Percentiles rank a stretch among this genome's conserved stretches.
Evolutionary conservation across 495 filamentous ascomycete species (phyloP).

Genomic region (Neurospora sublineolata): DNA sequence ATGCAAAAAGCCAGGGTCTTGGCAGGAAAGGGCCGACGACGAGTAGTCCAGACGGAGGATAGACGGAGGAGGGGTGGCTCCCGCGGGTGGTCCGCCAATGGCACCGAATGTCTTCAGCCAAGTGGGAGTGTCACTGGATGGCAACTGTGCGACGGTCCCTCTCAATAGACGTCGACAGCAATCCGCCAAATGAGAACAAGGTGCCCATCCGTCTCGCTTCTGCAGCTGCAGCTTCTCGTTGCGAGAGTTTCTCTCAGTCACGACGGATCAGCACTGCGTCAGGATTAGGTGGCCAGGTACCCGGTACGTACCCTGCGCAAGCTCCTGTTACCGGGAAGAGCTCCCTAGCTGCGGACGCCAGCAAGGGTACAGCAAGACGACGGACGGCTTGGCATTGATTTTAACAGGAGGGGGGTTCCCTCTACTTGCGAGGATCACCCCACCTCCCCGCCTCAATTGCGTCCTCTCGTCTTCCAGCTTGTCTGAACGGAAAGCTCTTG

Average conservation of each 20-base stretch:
- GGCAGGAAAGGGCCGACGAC: background rate
- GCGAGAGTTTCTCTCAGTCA: background rate
- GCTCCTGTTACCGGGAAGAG: background rate
- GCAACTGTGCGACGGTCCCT: background rate
- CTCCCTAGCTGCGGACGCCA: background rate
- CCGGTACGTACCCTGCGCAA: background rate
- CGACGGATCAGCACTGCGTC: background rate
- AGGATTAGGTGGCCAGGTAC: background rate
- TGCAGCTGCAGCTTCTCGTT: background rate
- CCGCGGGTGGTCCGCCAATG: background rate
- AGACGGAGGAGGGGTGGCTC: background rate
- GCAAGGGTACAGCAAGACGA: background rate
- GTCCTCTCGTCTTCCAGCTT: slow-evolving; percentile 14
- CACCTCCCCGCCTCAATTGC: slow-evolving; percentile 21
- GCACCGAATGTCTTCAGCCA: background rate
- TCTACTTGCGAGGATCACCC: slow-evolving; percentile 18
- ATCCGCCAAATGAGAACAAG: background rate
- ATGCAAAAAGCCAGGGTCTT: background rate
- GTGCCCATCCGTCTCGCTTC: background rate
- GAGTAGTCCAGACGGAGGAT: background rate
- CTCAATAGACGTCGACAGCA: background rate
- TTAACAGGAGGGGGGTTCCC: slow-evolving; percentile 11
- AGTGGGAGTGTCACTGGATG: background rate
- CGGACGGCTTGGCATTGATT: slow-evolving; percentile 10
- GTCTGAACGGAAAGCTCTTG: slow-evolving; percentile 14